Conservation (phyloP, 306 rosid genomes). For the Cyclanthera cordifolia region DNA sequence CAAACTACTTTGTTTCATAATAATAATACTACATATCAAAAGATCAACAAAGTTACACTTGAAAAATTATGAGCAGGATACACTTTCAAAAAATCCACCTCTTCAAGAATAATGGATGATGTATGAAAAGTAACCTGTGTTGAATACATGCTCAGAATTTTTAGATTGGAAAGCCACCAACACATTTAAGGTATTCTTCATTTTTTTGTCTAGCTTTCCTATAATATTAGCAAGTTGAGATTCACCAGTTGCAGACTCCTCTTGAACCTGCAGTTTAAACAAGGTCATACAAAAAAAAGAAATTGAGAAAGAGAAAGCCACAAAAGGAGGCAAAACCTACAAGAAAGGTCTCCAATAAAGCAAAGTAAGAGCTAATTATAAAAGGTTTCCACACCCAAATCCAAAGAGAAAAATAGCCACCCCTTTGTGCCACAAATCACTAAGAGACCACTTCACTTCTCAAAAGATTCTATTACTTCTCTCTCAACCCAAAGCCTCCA, state of each 20-base stretch:
- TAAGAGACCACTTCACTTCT: too few species aligned
- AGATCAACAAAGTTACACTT: neutral
- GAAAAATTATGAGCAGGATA: neutral
- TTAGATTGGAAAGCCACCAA: constrained; percentile 68
- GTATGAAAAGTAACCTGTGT: constrained; percentile 44
- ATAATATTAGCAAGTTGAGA: constrained; percentile 33
- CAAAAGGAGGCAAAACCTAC: too few species aligned
- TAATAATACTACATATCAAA: neutral
- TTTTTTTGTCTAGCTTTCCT: constrained; percentile 43
- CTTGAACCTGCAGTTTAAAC: constrained; percentile 48
- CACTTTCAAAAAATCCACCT: neutral
- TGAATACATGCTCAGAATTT: constrained; percentile 78
- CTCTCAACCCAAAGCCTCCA: too few species aligned
- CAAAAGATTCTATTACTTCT: too few species aligned
- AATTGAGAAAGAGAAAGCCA: too few species aligned
- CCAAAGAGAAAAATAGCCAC: too few species aligned
- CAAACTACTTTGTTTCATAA: neutral
- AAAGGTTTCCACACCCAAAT: too few species aligned
- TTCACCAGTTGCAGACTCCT: constrained; percentile 35
- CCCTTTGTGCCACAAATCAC: too few species aligned
- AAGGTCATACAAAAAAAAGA: too few species aligned
- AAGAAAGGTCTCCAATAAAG: too few species aligned
- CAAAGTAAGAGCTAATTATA: too few species aligned
- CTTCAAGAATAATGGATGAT: neutral
- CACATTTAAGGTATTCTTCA: constrained; percentile 30